These are phyloP conservation scores for Lachnellula occidentalis DNA, from an alignment of 2,329 filamentous ascomycete species.

Conservation along the genomic window DNA sequence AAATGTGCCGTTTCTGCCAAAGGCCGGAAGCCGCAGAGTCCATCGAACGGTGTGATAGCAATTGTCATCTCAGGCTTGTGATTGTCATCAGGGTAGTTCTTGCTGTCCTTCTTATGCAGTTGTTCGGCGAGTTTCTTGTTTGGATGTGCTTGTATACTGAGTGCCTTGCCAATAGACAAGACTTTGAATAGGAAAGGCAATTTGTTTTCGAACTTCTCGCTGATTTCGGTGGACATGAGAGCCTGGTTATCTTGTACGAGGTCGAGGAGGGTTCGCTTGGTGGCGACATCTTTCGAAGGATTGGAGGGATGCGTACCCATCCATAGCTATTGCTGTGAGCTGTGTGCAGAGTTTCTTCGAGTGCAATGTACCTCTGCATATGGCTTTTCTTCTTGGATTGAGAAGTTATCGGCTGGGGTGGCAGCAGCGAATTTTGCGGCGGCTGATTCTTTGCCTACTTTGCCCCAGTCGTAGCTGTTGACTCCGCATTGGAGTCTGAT, in stretches of 20 bases:
- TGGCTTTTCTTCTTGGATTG: conserved; percentile 78
- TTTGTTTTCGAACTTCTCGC: conserved; percentile 70
- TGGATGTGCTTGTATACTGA: conserved; percentile 95
- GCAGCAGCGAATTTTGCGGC: conserved; percentile 86
- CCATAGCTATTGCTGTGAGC: conserved; percentile 64
- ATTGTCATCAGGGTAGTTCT: conserved; percentile 98
- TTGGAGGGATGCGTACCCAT: conserved; percentile 98
- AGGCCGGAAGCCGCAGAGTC: conserved; percentile 90
- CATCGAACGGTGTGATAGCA: conserved; percentile 92
- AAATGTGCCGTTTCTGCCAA: conserved; percentile 84
- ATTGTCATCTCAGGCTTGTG: conserved; percentile 99
- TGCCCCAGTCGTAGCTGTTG: conserved; percentile 99
- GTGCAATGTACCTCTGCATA: conserved; percentile 79
- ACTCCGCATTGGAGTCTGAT: conserved; percentile 85
- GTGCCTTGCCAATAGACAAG: conserved; percentile 87
- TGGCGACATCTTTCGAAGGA: conserved; percentile 82
- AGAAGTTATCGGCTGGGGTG: conserved; percentile 68
- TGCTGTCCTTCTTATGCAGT: conserved; percentile 77
- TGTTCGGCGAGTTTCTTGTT: conserved; percentile 92
- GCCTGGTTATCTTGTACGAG: conserved; percentile 81
- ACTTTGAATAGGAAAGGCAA: conserved; percentile 98
- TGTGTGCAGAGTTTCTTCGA: conserved; percentile 42
- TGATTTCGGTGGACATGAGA: conserved; percentile 69
- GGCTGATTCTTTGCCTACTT: conserved; percentile 79
- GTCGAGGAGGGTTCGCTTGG: conserved; percentile 80